Base-by-base conservation (phyloP, 2,329 filamentous ascomycete species). In the Cladophialophora carrionii region DNA sequence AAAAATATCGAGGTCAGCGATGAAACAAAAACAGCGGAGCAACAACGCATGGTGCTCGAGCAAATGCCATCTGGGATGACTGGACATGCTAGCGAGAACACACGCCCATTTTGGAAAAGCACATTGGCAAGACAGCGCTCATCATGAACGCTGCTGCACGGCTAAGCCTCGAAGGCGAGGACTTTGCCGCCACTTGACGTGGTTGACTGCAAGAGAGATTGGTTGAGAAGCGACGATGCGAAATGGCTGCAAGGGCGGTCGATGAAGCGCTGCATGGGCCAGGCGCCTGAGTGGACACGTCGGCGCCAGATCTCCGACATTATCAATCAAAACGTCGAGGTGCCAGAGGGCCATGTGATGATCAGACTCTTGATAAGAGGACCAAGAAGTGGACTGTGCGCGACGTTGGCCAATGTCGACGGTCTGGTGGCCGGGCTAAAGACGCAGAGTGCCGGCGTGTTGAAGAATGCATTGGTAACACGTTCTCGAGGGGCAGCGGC, bases 131-230 rank as follows among this genome's bases (percentile, higher is more conserved):
- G 46, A 20, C 20, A 26, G 10, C 51, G 14, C 17, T 31, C 51
- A 20, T 54, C 29, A 32, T 31, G 9, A n/a, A 31, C 51, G 29
- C 52, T 31, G 24, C 52, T 54, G 52, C 52, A 54, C 26, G 52
- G 31, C 52, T 54, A 54, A 54, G 52, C 52, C 52, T 54, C 52
- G 29, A 54, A 31, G 52, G 52, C 52, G 52, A 54, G n/a, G 17
- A 54, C 26, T 34, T 54, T 54, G 52, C 29, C 29, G 52, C 52
- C 52, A 54, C 17, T 34, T 51, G 48, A 26, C 52, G 29, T 54
- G 52, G 24, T 54, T 12, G 52, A 17, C 52, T 54, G 52, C 29
- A 34, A 4, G 52, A 54, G 29, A 54, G 52, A 54, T 54, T 54
- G 52, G 52, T 20, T 32, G 52, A 54, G 52, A 54, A 34, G 52